A percentile compares a stretch with the other conserved stretches of the same genome.
These are phyloP conservation scores for Vaucheria bursata DNA, from an alignment of 352 stramenopile genomes.

Conservation along the genomic window DNA sequence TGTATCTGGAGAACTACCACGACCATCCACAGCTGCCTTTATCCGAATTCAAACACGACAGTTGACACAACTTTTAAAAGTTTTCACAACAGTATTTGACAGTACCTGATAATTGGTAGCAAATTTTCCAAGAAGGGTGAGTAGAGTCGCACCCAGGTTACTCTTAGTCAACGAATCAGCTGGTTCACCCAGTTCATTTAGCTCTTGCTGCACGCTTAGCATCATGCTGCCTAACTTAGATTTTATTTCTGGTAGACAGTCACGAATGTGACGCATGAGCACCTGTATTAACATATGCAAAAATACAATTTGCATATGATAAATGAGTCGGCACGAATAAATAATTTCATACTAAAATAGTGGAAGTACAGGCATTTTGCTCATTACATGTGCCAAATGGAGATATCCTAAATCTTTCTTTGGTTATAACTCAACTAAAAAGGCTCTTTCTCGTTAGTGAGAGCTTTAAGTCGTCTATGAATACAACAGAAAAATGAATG, in stretches of 20 bases:
- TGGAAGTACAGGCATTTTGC: too few relatives aligned
- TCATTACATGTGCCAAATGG: too few relatives aligned
- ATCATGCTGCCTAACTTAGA: constrained; percentile 72
- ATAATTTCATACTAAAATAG: too few relatives aligned
- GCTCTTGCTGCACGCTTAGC: constrained; percentile 81
- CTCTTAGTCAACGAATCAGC: constrained; percentile 73
- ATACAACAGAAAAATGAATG: too few relatives aligned
- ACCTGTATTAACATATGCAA: constrained; percentile 68
- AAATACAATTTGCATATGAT: neutral
- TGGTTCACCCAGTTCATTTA: constrained; percentile 84
- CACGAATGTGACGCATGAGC: constrained; percentile 97
- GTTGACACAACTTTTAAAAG: neutral
- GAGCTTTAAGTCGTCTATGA: too few relatives aligned
- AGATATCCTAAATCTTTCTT: too few relatives aligned
- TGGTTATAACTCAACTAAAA: too few relatives aligned
- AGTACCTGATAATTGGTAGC: constrained; percentile 59
- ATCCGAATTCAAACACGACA: constrained; percentile 28
- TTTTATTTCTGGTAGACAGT: constrained; percentile 97
- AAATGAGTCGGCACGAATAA: too few relatives aligned
- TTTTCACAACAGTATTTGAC: neutral
- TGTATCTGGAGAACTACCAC: constrained; percentile 31
- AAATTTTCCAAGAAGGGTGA: constrained; percentile 78
- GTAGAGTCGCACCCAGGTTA: constrained; percentile 78
- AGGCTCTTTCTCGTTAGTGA: too few relatives aligned
- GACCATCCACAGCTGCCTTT: constrained; percentile 24